phyloP scores from a whole-genome alignment of 2,329 filamentous ascomycete species.

The Aspergillus candidus region DNA sequence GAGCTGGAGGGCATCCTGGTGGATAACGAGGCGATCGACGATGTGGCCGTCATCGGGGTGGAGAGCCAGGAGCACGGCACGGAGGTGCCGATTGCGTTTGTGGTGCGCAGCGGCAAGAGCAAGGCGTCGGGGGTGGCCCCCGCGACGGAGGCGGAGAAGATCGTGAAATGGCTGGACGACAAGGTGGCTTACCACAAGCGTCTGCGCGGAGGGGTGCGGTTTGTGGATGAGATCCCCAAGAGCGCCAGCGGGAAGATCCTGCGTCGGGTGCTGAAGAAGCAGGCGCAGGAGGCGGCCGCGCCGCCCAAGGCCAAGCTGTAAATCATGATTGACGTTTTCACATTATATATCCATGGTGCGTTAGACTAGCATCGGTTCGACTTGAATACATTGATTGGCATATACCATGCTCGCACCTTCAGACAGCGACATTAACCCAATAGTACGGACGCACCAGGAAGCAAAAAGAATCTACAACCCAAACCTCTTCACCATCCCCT shows the following conservation, averaged over 20 bases:
- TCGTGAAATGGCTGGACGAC: slow-evolving; percentile 36
- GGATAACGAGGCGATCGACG: slow-evolving; percentile 46
- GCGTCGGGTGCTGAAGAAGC: slow-evolving; percentile 39
- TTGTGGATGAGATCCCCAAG: slow-evolving; percentile 44
- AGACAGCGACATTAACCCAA: no score
- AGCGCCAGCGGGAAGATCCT: slow-evolving; percentile 46
- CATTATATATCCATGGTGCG: no score
- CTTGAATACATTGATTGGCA: no score
- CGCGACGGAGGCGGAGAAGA: slow-evolving; percentile 45
- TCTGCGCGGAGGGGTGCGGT: slow-evolving; percentile 41
- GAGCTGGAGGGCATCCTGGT: slow-evolving; percentile 56
- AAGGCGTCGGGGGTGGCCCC: slow-evolving; percentile 41
- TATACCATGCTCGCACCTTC: no score
- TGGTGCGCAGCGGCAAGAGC: slow-evolving; percentile 45
- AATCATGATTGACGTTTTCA: neutral
- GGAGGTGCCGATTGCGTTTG: slow-evolving; percentile 62
- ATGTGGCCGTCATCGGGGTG: slow-evolving; percentile 59
- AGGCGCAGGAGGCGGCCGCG: slow-evolving; percentile 34
- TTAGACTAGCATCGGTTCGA: no score
- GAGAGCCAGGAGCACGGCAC: slow-evolving; percentile 57
- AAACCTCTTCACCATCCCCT: slow-evolving; percentile 36
- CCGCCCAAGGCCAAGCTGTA: slow-evolving; percentile 36
- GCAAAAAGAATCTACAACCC: neutral
- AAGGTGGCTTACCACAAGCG: slow-evolving; percentile 43
- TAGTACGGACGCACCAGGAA: neutral